A percentile compares a stretch with the other conserved stretches of the same genome.
Evolutionary conservation across 805 yeast genomes (phyloP).

Genomic region (Hyphopichia homilentoma): DNA sequence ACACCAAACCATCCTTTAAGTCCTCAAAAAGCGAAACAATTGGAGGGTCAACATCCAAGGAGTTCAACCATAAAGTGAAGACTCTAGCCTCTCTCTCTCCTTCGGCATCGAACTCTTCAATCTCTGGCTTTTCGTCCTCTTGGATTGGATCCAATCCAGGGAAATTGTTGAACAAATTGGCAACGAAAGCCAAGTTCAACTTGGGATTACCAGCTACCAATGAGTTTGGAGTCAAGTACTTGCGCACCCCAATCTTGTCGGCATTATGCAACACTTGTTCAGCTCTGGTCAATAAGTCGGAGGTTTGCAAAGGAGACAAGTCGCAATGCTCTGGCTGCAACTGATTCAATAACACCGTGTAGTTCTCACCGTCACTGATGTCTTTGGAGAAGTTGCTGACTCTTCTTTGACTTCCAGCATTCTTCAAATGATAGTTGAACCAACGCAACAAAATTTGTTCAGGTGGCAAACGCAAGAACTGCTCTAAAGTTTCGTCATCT

Average conservation of each 20-base stretch:
- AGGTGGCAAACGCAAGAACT: constrained; percentile 93
- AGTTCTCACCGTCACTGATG: constrained; percentile 92
- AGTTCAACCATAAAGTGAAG: constrained; percentile 95
- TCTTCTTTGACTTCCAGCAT: constrained; percentile 84
- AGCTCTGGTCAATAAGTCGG: constrained; percentile 75
- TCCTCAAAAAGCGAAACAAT: constrained; percentile 91
- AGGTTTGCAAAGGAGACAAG: constrained; percentile 72
- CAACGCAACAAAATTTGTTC: constrained; percentile 95
- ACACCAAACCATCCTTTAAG: constrained; percentile 84
- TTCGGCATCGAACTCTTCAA: constrained; percentile 98
- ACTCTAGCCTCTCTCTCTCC: constrained; percentile 99
- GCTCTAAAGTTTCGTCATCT: constrained; percentile 96
- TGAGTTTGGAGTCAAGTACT: constrained; percentile 90
- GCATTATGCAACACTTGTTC: constrained; percentile 84
- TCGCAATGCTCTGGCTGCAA: constrained; percentile 82
- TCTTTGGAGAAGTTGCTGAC: constrained; percentile 85
- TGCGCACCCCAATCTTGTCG: constrained; percentile 87
- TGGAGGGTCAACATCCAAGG: constrained; percentile 93
- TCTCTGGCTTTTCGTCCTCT: constrained; percentile 86
- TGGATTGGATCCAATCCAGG: constrained; percentile 97
- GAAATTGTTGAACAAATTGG: constrained; percentile 91
- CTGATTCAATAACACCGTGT: constrained; percentile 85
- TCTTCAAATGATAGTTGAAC: constrained; percentile 94
- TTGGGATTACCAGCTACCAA: constrained; percentile 95
- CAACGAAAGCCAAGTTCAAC: constrained; percentile 94